Evolutionary conservation across 2,329 filamentous ascomycete species (phyloP), one percentile per base, ranked within the genome.

Genomic region (Stylonectria norvegica): DNA sequence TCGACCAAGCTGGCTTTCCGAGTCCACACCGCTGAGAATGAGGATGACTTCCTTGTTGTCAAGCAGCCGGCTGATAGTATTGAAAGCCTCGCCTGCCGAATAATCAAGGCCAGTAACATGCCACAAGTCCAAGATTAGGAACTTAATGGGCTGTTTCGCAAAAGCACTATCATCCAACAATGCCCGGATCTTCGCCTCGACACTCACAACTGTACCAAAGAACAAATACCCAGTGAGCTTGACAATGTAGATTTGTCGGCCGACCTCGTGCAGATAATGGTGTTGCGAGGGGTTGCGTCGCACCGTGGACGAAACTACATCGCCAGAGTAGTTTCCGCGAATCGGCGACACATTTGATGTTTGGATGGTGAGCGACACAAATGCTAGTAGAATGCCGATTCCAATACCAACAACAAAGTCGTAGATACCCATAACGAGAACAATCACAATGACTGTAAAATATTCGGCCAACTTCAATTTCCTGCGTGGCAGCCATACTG

Each of bases 221-320:
- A 98, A 98, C n/a, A 98, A 78, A 58, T 91, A 97, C 0, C 93
- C 91, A 0, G 86, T 85, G 12, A 98, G 76, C 63, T 97, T 97
- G 57, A 95, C 85, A 35, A 97, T 83, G 43, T 87, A 85, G 22
- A 94, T 93, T 61, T 98, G 93, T 20, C 80, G 78, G 3, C 91
- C 90, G 12, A 93, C 90, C 50, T 91, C 78, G 45, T 83, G 83
- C 4, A 98, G 71, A 58, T 93, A 98, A 43, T 86, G 81, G 45
- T 90, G 84, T 55, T 98, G 93, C 4, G 89, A 83, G 1, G 88
- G 87, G 52, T 95, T 95, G 38, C 93, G 82, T 38, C 93, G 79
- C 19, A 98, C 93, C 0, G 93, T 96, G 1, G 93, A 97, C 22
- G 88, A 85, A 4, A 93, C 89, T 43, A 93, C 83, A 32, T 89